Evolutionary conservation across 1,139 yeast genomes (phyloP).

Genomic region (Pichia sp.): DNA sequence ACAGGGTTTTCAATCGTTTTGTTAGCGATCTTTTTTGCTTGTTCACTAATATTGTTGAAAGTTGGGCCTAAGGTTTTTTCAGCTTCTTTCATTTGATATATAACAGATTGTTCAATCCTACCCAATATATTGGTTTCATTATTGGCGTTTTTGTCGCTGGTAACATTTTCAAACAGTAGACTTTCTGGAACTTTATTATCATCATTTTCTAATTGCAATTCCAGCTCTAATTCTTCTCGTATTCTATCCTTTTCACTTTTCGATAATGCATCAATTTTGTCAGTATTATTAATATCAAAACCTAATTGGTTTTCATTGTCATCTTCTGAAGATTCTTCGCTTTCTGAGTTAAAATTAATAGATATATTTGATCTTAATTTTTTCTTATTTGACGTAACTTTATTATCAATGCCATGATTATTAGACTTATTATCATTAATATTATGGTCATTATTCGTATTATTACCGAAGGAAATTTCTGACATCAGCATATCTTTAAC

Average conservation of each 20-base stretch:
- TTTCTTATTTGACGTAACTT: neutral
- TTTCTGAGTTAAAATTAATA: conserved; percentile 22
- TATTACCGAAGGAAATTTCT: conserved; percentile 17
- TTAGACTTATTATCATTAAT: too few relatives aligned
- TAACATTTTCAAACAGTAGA: conserved; percentile 22
- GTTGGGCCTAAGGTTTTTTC: conserved; percentile 18
- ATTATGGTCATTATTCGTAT: neutral
- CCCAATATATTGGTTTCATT: conserved; percentile 1
- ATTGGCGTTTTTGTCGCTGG: neutral
- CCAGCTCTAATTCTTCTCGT: conserved; percentile 19
- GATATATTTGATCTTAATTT: conserved; percentile 9
- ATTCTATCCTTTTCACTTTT: conserved; percentile 21
- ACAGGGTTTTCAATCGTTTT: conserved; percentile 26
- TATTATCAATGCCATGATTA: neutral
- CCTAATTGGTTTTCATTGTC: conserved; percentile 9
- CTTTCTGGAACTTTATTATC: conserved; percentile 25
- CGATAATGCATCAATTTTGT: neutral
- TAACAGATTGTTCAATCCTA: conserved; percentile 16
- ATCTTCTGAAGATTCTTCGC: conserved; percentile 19
- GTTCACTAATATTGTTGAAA: conserved; percentile 21
- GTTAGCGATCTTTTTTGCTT: conserved; percentile 25
- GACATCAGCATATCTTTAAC: conserved; percentile 11
- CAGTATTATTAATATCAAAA: neutral
- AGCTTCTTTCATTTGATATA: conserved; percentile 18
- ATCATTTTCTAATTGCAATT: conserved; percentile 14